phyloP scores from a whole-genome alignment of 2,329 filamentous ascomycete genomes.

The Xylariomycetidae sp. region DNA sequence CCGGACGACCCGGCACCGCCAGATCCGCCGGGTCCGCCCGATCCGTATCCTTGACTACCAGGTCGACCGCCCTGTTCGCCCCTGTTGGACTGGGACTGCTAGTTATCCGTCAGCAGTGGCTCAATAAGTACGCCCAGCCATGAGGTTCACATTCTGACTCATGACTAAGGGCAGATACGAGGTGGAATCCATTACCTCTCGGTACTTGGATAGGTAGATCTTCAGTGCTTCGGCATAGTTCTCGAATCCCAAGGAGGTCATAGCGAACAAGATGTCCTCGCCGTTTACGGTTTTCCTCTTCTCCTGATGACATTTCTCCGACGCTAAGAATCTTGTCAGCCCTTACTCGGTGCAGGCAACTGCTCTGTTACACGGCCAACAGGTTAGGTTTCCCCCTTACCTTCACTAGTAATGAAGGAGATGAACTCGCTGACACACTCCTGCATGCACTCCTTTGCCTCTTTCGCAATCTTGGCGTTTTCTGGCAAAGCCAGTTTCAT shows the following conservation, averaged over 20 bases:
- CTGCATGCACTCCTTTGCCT: conserved; percentile 99
- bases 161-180: background rate
- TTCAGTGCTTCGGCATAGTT: conserved; percentile 98
- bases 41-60: conserved; percentile 49
- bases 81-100: conserved; percentile 75
- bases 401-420: conserved; percentile 98
- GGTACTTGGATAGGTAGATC: conserved; percentile 95
- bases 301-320: conserved; percentile 98
- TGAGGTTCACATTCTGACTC: background rate
- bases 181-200: conserved; percentile 67
- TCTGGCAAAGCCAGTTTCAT: conserved; percentile 98
- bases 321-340: conserved; percentile 56
- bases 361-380: no score
- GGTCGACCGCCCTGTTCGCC: conserved; percentile 51
- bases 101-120: conserved; percentile 31
- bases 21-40: conserved; percentile 33
- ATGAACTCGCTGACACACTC: conserved; percentile 99
- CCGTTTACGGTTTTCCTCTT: conserved; percentile 99
- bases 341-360: conserved; percentile 11
- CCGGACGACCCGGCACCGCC: conserved; percentile 36
- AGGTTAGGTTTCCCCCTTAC: conserved; percentile 51
- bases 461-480: conserved; percentile 98
- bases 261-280: conserved; percentile 96
- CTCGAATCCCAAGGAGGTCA: conserved; percentile 98
- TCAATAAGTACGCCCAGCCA: no score